Percentiles rank a stretch among this genome's conserved stretches.
These are phyloP conservation scores for Leccinum longicurvipes DNA, from an alignment of 768 basidiomycete genomes.

Conservation along the genomic window DNA sequence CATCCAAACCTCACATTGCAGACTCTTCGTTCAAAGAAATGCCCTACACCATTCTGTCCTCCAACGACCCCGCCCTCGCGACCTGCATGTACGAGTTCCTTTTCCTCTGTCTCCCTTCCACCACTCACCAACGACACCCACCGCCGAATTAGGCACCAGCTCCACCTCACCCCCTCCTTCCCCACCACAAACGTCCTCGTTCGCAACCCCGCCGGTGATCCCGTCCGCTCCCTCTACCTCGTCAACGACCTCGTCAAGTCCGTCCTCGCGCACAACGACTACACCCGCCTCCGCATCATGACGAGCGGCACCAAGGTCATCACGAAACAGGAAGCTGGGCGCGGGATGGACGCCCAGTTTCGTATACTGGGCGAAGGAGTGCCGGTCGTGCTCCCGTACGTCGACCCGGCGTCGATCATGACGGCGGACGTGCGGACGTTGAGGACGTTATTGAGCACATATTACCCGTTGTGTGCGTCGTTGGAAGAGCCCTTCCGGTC, in stretches of 20 bases:
- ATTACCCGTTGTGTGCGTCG: conserved; percentile 72
- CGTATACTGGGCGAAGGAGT: conserved; percentile 84
- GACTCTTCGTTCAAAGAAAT: conserved; percentile 75
- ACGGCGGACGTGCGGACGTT: conserved; percentile 54
- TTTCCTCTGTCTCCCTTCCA: neutral
- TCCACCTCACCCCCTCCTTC: conserved; percentile 68
- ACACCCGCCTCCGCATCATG: conserved; percentile 78
- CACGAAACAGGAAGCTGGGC: conserved; percentile 79
- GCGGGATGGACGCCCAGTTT: conserved; percentile 57
- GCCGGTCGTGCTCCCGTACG: conserved; percentile 77
- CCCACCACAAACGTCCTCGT: conserved; percentile 78
- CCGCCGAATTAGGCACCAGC: conserved; percentile 54
- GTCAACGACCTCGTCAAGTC: conserved; percentile 80
- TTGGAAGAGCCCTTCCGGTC: conserved; percentile 61
- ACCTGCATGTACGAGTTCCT: conserved; percentile 62
- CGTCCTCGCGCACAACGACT: conserved; percentile 81
- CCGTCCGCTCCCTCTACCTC: conserved; percentile 81
- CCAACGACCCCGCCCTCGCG: conserved; percentile 65
- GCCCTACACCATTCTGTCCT: conserved; percentile 79
- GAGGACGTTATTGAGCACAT: conserved; percentile 64
- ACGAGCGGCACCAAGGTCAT: conserved; percentile 94
- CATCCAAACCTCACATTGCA: conserved; percentile 14
- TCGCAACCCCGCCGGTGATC: conserved; percentile 73
- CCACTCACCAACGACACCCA: neutral
- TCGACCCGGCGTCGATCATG: conserved; percentile 63